These are phyloP conservation scores for Pyrenophora graminea DNA, from an alignment of 2,329 filamentous ascomycete genomes.

Conservation along the genomic window DNA sequence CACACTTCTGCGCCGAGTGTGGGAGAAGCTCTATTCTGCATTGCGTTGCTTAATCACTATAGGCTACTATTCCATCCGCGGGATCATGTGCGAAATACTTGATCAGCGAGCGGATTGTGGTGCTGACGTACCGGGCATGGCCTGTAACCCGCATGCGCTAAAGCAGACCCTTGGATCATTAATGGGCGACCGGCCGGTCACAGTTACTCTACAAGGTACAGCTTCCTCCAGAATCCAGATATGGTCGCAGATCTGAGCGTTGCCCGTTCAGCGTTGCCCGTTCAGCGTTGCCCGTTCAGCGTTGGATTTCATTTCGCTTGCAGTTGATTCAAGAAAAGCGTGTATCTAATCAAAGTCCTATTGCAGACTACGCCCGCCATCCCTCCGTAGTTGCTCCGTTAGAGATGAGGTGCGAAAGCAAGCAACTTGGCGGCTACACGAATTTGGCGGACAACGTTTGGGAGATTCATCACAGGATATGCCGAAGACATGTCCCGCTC, in stretches of 20 bases:
- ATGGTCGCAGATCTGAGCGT: not conserved
- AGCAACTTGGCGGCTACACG: not conserved
- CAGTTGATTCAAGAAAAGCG: constrained; percentile 5
- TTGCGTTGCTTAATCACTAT: not conserved
- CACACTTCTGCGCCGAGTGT: no score
- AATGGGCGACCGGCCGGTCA: no score
- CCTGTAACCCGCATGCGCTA: not conserved
- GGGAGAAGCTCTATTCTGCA: no score
- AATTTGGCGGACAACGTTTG: not conserved
- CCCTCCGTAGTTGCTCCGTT: constrained; percentile 1
- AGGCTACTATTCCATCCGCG: not conserved
- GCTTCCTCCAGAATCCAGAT: no score
- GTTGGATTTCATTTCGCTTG: not conserved
- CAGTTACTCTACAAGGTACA: no score
- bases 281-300: no score
- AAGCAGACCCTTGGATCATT: not conserved
- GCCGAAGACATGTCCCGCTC: constrained; percentile 9
- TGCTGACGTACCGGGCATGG: not conserved
- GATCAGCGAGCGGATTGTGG: no score
- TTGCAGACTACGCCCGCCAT: constrained; percentile 4
- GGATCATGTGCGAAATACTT: not conserved
- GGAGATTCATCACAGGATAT: no score
- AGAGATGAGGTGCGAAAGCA: not conserved
- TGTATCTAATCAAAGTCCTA: constrained; percentile 12
- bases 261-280: no score